Conservation (phyloP, 371 early-diverging fungal genomes). For the Mortierella sp. region DNA sequence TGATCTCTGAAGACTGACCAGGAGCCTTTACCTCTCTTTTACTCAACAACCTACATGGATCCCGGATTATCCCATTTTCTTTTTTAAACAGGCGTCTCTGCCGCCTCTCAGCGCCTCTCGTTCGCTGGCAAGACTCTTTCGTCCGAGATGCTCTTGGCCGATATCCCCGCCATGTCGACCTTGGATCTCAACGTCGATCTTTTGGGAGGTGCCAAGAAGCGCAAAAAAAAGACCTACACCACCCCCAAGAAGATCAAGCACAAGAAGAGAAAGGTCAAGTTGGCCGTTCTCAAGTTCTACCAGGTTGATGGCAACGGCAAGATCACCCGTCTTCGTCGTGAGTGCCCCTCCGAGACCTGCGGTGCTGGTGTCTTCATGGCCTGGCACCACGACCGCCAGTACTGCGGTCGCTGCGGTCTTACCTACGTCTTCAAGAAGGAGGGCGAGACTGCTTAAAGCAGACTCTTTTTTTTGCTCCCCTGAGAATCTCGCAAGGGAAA, state of each 20-base stretch:
- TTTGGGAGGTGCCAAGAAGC: slow-evolving; percentile 97
- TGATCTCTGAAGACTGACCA: slow-evolving; percentile 6
- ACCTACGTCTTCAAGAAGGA: slow-evolving; percentile 71
- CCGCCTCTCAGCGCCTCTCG: slow-evolving; percentile 92
- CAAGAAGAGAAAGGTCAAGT: slow-evolving; percentile 98
- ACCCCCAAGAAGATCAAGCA: slow-evolving; percentile 99
- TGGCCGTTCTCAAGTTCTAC: slow-evolving; percentile 98
- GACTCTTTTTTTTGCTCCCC: background rate
- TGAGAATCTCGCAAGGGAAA: too few species aligned
- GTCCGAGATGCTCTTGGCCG: slow-evolving; percentile 82
- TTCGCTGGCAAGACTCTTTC: slow-evolving; percentile 94
- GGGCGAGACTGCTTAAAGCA: slow-evolving; percentile 48
- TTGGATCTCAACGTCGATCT: slow-evolving; percentile 84
- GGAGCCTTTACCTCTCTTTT: background rate
- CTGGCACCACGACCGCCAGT: slow-evolving; percentile 95
- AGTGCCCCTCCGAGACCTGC: slow-evolving; percentile 95
- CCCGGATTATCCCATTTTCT: too few species aligned
- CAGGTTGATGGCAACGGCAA: slow-evolving; percentile 97
- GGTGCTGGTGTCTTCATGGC: slow-evolving; percentile 99
- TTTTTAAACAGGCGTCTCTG: slow-evolving; percentile 78
- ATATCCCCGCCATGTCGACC: slow-evolving; percentile 92
- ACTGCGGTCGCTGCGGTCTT: slow-evolving; percentile 81
- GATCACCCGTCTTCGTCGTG: slow-evolving; percentile 97
- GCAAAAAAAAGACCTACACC: slow-evolving; percentile 99
- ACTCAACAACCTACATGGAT: background rate